A percentile compares a stretch with the other conserved stretches of the same genome.
phyloP scores from a whole-genome alignment of 2,329 filamentous ascomycete species.

The Ceratocystis destructans region DNA sequence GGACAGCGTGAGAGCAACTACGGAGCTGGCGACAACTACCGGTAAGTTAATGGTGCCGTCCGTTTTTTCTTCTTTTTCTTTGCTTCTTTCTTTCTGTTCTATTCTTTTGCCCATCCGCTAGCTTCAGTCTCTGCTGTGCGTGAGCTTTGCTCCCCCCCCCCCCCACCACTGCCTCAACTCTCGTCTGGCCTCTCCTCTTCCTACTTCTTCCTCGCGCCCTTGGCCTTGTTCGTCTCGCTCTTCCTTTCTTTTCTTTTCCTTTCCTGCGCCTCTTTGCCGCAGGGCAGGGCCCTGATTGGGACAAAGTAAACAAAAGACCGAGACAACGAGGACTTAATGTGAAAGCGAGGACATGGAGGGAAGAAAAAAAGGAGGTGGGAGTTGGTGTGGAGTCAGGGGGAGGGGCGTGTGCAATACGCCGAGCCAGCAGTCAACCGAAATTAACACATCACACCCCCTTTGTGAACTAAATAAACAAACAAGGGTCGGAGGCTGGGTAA shows the following conservation, averaged over 20 bases:
- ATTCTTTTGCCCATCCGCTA: background rate
- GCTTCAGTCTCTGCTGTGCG: background rate
- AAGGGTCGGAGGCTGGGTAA: constrained; percentile 12
- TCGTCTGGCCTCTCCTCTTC: background rate
- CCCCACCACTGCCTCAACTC: constrained; percentile 1
- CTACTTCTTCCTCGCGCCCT: too few relatives aligned
- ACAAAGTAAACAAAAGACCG: constrained; percentile 12
- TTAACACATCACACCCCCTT: constrained; percentile 2
- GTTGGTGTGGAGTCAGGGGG: background rate
- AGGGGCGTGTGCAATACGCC: background rate
- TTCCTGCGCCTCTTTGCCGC: constrained; percentile 18
- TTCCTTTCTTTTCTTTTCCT: constrained; percentile 20
- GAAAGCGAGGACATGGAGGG: background rate
- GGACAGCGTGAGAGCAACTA: constrained; percentile 3
- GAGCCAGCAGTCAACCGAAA: background rate
- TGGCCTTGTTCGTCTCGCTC: background rate
- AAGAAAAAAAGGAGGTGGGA: constrained; percentile 9
- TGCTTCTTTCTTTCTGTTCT: background rate
- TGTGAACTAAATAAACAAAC: constrained; percentile 17
- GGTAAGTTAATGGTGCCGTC: constrained; percentile 10
- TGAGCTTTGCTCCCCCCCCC: constrained; percentile 19
- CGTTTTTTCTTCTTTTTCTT: background rate
- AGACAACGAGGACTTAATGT: background rate
- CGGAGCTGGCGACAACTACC: constrained; percentile 14
- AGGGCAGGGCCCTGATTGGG: constrained; percentile 1